These are phyloP conservation scores for Xylaria scruposa DNA, from an alignment of 495 filamentous ascomycete species.

Conservation along the genomic window DNA sequence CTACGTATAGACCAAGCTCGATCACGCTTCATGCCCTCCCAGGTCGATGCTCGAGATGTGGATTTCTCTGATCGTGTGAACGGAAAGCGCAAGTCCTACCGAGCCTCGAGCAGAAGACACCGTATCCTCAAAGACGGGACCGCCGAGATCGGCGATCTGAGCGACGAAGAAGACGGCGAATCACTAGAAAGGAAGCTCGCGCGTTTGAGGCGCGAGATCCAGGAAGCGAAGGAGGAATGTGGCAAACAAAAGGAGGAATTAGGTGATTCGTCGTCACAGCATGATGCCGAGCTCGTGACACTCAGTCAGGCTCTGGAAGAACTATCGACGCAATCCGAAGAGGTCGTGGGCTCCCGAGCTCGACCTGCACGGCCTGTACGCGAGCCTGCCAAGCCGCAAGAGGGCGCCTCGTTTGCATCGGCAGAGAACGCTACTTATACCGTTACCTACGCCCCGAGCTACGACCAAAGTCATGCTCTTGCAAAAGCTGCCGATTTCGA, in stretches of 20 bases:
- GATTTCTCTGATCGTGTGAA: conserved; percentile 85
- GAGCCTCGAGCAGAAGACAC: conserved; percentile 69
- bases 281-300: conserved; percentile 56
- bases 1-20: conserved; percentile 79
- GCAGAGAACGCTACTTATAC: conserved; percentile 54
- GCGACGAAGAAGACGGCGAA: conserved; percentile 72
- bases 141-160: conserved; percentile 69
- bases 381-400: conserved; percentile 26
- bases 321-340: conserved; percentile 49
- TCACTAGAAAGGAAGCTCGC: conserved; percentile 78
- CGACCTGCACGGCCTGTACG: conserved; percentile 32
- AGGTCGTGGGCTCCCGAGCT: conserved; percentile 38
- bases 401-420: conserved; percentile 23
- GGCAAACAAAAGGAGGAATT: conserved; percentile 54
- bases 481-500: conserved; percentile 89
- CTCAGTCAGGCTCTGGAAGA: conserved; percentile 71
- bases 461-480: conserved; percentile 69
- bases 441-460: conserved; percentile 61
- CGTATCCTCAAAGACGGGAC: conserved; percentile 65
- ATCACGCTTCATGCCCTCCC: conserved; percentile 75
- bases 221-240: conserved; percentile 76
- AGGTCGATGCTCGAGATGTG: conserved; percentile 73
- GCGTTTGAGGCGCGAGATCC: conserved; percentile 75
- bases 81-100: conserved; percentile 80
- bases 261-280: conserved; percentile 35